Percentiles rank a stretch among this genome's conserved stretches.
These are phyloP conservation scores for Syzygium oleosum DNA, from an alignment of 345 rosid genomes.

Conservation along the genomic window DNA sequence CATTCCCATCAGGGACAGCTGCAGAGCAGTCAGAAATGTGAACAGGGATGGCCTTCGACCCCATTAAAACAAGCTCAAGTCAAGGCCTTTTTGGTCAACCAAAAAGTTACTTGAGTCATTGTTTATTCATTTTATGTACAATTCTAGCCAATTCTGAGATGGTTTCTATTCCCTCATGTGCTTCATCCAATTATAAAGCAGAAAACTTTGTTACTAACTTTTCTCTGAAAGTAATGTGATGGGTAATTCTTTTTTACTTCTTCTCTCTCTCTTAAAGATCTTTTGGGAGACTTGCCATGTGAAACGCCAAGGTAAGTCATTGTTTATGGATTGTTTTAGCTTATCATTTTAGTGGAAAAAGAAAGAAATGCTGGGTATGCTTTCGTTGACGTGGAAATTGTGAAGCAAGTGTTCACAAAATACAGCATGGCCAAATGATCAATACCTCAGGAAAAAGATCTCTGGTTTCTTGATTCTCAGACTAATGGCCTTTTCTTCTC, in stretches of 20 bases:
- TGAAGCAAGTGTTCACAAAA: background rate
- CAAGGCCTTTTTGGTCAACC: background rate
- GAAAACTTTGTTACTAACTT: too few relatives aligned
- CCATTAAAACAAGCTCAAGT: background rate
- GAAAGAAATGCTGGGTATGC: background rate
- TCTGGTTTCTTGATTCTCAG: background rate
- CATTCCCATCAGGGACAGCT: background rate
- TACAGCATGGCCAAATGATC: rapidly evolving
- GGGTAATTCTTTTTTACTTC: background rate
- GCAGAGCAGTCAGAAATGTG: background rate
- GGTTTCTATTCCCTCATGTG: background rate
- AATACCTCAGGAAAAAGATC: background rate
- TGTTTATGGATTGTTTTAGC: background rate
- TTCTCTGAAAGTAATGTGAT: background rate
- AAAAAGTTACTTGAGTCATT: background rate
- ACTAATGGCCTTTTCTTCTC: background rate
- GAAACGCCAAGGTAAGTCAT: background rate
- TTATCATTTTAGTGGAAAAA: background rate
- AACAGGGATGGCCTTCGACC: background rate
- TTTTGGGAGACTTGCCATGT: background rate
- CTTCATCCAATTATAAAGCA: background rate
- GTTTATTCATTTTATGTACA: background rate
- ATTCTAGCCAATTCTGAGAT: background rate
- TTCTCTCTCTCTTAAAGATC: too few relatives aligned
- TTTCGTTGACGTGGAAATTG: background rate